Base-by-base conservation (phyloP, 2,329 filamentous ascomycete species). In the Cladophialophora carrionii region DNA sequence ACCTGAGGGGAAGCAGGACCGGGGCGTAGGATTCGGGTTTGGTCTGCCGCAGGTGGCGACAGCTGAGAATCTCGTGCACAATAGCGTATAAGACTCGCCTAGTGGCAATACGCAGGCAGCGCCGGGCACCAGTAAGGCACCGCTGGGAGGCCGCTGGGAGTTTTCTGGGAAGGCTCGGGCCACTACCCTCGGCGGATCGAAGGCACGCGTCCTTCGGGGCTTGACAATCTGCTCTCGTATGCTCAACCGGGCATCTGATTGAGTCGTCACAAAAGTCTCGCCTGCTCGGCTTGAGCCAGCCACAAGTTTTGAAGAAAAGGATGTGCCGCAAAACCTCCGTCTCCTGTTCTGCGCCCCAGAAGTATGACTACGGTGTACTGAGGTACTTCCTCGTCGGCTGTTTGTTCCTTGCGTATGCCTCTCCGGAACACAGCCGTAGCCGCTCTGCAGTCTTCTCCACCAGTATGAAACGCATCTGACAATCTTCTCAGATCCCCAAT, bases 391-490 rank as follows among this genome's bases (percentile, higher is more conserved):
- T 43, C 37, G 14, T 6, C 37, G 14, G 26, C 46, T 22, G 5
- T 49, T 3, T 9, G 10, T 9, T 24, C 51, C 29, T 53, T 10
- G 51, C 24, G 7, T 9, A 1, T 32, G 29, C 29, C 14, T 34
- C 29, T 34, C n/a, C 29, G 52, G 52, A 34, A 31, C 14, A 10
- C 26, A 20, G 52, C 52, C 52, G 52, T 29, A 54, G 29, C 52
- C 52, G 52, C 52, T 34, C 14, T 34, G 7, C 17, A 34, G 10
- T 29, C 22, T 52, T 24, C 37, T 41, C 37, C 57, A 60, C 22
- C 57, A 53, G 51, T n/a, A 26, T 60, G 57, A 60, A 60, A 60
- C 57, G 31, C 48, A 53, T 60, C 29, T 32, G 41, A 17, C 20
- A 6, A 41, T 26, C 4, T 46, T 52, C 29, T 10, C 57, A 48